Percentiles rank a stretch among this genome's conserved stretches.
These are phyloP conservation scores for Vanrija sp. DNA, from an alignment of 1,284 basidiomycete species.

Conservation along the genomic window DNA sequence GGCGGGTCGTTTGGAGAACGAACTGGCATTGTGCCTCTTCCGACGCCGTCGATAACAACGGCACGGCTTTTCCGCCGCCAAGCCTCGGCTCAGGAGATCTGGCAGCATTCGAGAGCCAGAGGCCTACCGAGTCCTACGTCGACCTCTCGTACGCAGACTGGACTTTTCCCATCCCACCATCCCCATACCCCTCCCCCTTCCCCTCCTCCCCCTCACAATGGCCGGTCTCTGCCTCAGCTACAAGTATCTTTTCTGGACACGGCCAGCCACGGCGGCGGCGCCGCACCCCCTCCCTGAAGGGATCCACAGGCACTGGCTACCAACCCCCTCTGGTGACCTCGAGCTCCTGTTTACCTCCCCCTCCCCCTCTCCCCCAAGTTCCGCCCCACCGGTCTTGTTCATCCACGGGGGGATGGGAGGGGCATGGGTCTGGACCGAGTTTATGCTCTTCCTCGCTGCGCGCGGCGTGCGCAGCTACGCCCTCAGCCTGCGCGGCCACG, in stretches of 20 bases:
- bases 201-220: not conserved
- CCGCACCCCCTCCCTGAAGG: not conserved
- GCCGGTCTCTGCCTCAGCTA: conserved; percentile 2
- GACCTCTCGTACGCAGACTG: too few species aligned
- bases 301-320: conserved; percentile 5
- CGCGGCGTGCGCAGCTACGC: conserved; percentile 8
- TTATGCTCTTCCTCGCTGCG: conserved; percentile 5
- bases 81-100: too few species aligned
- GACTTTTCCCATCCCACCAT: too few species aligned
- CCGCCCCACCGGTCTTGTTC: conserved; percentile 7
- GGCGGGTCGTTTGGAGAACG: too few species aligned
- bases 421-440: conserved; percentile 12
- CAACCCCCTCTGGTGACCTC: conserved; percentile 2
- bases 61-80: too few species aligned
- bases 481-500: conserved; percentile 7
- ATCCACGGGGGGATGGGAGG: conserved; percentile 12
- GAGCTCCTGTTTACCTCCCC: conserved; percentile 1
- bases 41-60: too few species aligned
- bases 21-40: too few species aligned
- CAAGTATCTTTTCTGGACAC: conserved; percentile 9
- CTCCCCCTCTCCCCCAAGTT: not conserved
- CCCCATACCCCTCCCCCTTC: too few species aligned
- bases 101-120: too few species aligned
- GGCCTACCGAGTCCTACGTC: too few species aligned
- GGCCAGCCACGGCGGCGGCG: not conserved